Evolutionary conservation across 306 rosid species (phyloP).

Genomic region (Vigna trinervia): DNA sequence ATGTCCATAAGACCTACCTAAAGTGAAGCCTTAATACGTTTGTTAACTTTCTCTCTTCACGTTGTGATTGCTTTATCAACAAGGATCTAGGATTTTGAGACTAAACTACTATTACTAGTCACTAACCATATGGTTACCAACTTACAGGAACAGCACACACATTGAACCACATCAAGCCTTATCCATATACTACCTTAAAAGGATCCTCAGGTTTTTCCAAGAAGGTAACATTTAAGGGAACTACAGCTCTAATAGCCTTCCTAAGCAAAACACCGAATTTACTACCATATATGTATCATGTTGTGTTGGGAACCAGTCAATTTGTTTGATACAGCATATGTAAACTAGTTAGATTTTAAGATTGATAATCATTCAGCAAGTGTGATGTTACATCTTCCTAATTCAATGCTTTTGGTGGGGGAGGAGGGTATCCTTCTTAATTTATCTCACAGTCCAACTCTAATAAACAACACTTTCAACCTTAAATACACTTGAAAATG

Average conservation of each 20-base stretch:
- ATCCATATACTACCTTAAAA: slow-evolving; percentile 12
- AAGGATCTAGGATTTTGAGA: slow-evolving; percentile 32
- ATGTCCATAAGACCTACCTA: slow-evolving; percentile 36
- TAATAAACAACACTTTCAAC: slow-evolving; percentile 37
- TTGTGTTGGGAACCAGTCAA: slow-evolving; percentile 9
- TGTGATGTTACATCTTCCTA: slow-evolving; percentile 17
- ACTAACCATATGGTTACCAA: slow-evolving; percentile 27
- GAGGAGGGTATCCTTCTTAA: background rate
- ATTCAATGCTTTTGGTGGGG: background rate
- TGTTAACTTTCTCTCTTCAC: slow-evolving; percentile 35
- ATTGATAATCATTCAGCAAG: slow-evolving; percentile 34
- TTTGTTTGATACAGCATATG: slow-evolving; percentile 20
- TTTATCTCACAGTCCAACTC: slow-evolving; percentile 25
- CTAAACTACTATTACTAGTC: slow-evolving; percentile 31
- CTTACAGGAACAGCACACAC: slow-evolving; percentile 3
- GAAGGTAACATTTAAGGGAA: slow-evolving; percentile 18
- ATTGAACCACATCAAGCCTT: slow-evolving; percentile 15
- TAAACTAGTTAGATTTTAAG: background rate
- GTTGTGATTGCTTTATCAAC: slow-evolving; percentile 24
- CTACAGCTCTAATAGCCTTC: slow-evolving; percentile 11
- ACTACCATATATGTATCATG: slow-evolving; percentile 1
- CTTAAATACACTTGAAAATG: slow-evolving; percentile 30
- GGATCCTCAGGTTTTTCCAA: slow-evolving; percentile 26
- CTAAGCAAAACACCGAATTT: background rate
- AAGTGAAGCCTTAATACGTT: slow-evolving; percentile 15